Conservation (phyloP, 73 alveolate species). For the Paramecium pentaurelia region DNA sequence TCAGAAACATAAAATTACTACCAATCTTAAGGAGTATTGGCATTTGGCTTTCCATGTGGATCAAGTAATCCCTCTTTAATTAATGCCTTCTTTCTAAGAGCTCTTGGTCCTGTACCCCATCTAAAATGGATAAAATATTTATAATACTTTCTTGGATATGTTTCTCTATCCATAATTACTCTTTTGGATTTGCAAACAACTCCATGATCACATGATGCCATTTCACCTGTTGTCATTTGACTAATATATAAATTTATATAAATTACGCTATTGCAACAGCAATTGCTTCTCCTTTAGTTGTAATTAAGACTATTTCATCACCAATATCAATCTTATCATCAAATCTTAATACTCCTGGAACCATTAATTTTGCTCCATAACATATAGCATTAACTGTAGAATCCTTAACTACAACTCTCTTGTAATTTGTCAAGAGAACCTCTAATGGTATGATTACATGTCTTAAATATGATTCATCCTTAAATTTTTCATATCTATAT, state of each 20-base stretch:
- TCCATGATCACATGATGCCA: constrained; percentile 99
- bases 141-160: constrained; percentile 88
- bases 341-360: constrained; percentile 98
- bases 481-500: constrained; percentile 88
- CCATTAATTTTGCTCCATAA: constrained; percentile 99
- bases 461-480: constrained; percentile 96
- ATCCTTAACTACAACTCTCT: constrained; percentile 97
- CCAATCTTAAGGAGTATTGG: constrained; percentile 60
- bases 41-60: constrained; percentile 85
- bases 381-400: constrained; percentile 98
- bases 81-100: constrained; percentile 92
- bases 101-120: constrained; percentile 99
- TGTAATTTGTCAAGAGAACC: constrained; percentile 90
- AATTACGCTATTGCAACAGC: constrained; percentile 94
- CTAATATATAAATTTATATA: neutral
- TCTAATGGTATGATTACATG: constrained; percentile 98
- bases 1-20: constrained; percentile 46
- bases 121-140: neutral
- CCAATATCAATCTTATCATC: constrained; percentile 97
- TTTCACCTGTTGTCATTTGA: constrained; percentile 97
- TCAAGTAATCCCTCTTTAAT: constrained; percentile 97
- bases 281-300: constrained; percentile 99
- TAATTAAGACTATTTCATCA: constrained; percentile 94
- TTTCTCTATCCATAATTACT: constrained; percentile 99
- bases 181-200: constrained; percentile 96